Evolutionary conservation across 495 filamentous ascomycete species (phyloP), one percentile per base, ranked within the genome.

Genomic region (Extremus antarcticus): DNA sequence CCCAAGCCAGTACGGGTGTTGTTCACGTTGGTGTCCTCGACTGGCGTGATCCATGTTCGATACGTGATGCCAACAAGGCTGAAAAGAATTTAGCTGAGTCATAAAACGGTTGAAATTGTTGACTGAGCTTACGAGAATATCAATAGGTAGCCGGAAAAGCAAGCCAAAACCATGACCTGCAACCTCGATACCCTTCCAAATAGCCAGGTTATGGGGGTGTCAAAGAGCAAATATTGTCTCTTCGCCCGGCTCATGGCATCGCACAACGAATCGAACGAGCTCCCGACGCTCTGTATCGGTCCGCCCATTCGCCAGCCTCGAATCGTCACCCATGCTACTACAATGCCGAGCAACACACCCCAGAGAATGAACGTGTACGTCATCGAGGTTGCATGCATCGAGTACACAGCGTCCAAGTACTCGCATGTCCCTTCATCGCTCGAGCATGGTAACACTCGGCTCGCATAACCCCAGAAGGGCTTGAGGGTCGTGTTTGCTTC

Each of bases 391-490:
- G 81, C 78, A 58, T 86, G 81, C 35, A 74, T 72, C 22, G 65
- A 66, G 64, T 84, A 86, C 43, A 81, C 79, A 15, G 68, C 70
- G 63, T 83, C 81, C 2, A 84, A 72, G 63, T 85, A 85, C 22
- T 69, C 80, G 65, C 82, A 86, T 2, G 77, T 78, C 3, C 80
- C 81, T 0, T 68, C 56, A 66, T 83, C 81, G 55, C 71, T 81
- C 23, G 70, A 74, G 63, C 80, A 84, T 16, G 82, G 82, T 0
- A 82, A 40, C 3, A 76, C 71, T 41, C 79, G 75, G 29, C 67
- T 64, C 20, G 72, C 70, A 65, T 84, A 85, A 9, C 81, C 82
- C 81, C 81, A 85, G 64, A 84, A 76, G 15, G 67, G 71, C 56
- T 76, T 73, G 3, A 78, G 50, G 20, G 61, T 49, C 0, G 43